These are phyloP conservation scores for Boletus semigastroideus DNA, from an alignment of 1,284 basidiomycete species.

Conservation along the genomic window DNA sequence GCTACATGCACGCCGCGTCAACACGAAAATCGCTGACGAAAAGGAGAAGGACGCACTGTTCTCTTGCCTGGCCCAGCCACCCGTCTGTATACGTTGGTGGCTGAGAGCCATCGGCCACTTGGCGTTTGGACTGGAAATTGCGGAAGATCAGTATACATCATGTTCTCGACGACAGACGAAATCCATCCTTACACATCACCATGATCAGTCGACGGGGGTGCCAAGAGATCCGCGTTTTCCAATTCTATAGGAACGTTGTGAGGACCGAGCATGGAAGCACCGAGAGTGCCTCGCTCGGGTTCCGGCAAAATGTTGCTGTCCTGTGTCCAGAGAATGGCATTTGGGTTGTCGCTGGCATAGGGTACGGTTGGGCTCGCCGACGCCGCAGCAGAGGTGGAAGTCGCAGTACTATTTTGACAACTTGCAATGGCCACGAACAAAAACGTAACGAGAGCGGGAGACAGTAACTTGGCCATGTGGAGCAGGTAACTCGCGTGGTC, in stretches of 20 bases:
- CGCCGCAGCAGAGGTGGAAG: conserved; percentile 9
- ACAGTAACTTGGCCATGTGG: conserved; percentile 9
- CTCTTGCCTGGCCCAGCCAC: conserved; percentile 55
- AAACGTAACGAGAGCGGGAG: conserved; percentile 1
- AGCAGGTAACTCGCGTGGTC: neutral
- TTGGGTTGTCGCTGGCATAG: conserved; percentile 29
- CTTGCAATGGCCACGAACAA: conserved; percentile 1
- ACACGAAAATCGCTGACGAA: neutral
- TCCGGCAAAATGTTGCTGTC: conserved; percentile 25
- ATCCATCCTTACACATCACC: conserved; percentile 34
- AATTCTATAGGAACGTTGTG: conserved; percentile 46
- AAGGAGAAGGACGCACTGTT: conserved; percentile 32
- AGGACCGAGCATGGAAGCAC: conserved; percentile 46
- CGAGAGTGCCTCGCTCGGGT: conserved; percentile 38
- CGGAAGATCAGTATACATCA: neutral
- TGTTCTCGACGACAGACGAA: neutral
- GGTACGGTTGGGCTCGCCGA: conserved; percentile 29
- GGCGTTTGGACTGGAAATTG: conserved; percentile 32
- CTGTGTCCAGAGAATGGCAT: conserved; percentile 30
- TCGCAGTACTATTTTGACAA: conserved; percentile 3
- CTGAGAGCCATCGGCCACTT: conserved; percentile 61
- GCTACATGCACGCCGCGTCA: conserved; percentile 25
- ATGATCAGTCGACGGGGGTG: conserved; percentile 50
- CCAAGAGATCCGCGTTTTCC: conserved; percentile 48
- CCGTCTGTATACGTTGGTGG: conserved; percentile 49